Evolutionary conservation across 768 basidiomycete genomes (phyloP).

Genomic region (Leccinum subgranulosum): DNA sequence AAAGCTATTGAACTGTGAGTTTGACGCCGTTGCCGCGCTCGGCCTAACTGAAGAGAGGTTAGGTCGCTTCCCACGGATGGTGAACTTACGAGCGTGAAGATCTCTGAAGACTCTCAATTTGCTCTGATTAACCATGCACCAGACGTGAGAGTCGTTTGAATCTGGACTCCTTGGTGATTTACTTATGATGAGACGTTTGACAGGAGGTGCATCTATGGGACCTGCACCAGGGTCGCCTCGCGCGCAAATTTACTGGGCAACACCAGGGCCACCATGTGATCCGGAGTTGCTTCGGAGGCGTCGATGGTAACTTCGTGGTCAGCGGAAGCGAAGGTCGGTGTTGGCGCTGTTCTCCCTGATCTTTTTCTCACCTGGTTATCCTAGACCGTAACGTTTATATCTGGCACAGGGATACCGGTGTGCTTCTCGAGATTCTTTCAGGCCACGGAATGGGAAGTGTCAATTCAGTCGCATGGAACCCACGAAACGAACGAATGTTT

Average conservation of each 20-base stretch:
- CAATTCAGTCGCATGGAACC: conserved; percentile 97
- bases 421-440: conserved; percentile 78
- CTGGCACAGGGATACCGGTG: conserved; percentile 87
- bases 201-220: conserved; percentile 93
- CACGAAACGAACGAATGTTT: conserved; percentile 84
- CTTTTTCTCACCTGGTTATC: conserved; percentile 10
- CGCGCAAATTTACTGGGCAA: conserved; percentile 84
- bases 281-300: conserved; percentile 90
- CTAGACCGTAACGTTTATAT: conserved; percentile 91
- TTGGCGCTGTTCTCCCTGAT: background rate
- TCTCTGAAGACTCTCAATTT: conserved; percentile 82
- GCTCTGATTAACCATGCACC: conserved; percentile 86
- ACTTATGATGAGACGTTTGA: conserved; percentile 11
- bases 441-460: conserved; percentile 91
- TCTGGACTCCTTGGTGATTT: background rate
- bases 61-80: conserved; percentile 69
- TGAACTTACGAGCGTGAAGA: conserved; percentile 84
- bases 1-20: conserved; percentile 69
- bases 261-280: conserved; percentile 82
- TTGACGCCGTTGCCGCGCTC: conserved; percentile 5
- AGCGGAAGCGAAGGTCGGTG: conserved; percentile 91
- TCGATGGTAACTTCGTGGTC: conserved; percentile 82
- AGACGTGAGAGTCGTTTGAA: conserved; percentile 53
- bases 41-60: conserved; percentile 5
- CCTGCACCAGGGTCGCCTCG: conserved; percentile 61